Evolutionary conservation across 352 stramenopile genomes (phyloP).

Genomic region (Blastocystis sp.): DNA sequence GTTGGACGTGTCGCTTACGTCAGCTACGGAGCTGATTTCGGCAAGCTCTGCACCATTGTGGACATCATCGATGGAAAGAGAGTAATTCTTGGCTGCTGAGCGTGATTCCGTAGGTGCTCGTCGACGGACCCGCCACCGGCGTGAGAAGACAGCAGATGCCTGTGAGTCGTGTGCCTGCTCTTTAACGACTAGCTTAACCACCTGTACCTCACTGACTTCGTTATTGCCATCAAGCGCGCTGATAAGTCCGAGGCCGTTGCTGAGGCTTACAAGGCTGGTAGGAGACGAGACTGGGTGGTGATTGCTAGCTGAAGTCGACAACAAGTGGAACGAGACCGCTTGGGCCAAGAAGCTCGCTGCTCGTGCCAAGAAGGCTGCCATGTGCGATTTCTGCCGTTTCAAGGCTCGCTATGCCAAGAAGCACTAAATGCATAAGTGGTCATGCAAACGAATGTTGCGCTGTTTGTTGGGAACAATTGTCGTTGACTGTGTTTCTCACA

Average conservation of each 20-base stretch:
- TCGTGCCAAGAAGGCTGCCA: slow-evolving; percentile 90
- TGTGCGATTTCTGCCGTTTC: slow-evolving; percentile 98
- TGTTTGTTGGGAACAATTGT: slow-evolving; percentile 22
- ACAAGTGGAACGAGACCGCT: slow-evolving; percentile 91
- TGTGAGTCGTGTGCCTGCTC: not conserved
- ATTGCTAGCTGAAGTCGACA: slow-evolving; percentile 80
- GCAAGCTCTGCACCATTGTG: slow-evolving; percentile 98
- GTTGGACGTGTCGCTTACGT: slow-evolving; percentile 97
- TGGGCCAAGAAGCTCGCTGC: slow-evolving; percentile 97
- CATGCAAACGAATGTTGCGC: slow-evolving; percentile 62
- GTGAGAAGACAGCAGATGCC: slow-evolving; percentile 96
- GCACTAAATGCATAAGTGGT: slow-evolving; percentile 41
- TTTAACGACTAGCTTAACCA: slow-evolving; percentile 20
- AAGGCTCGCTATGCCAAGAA: slow-evolving; percentile 72
- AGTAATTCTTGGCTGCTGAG: slow-evolving; percentile 52
- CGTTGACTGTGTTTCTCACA: no score
- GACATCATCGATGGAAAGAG: slow-evolving; percentile 99
- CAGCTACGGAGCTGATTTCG: slow-evolving; percentile 95
- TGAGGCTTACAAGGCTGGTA: slow-evolving; percentile 59
- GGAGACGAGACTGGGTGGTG: not conserved
- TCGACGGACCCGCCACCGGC: slow-evolving; percentile 94
- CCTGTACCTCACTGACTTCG: slow-evolving; percentile 66
- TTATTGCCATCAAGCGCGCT: slow-evolving; percentile 43
- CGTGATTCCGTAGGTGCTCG: slow-evolving; percentile 79
- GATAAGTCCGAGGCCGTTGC: not conserved